Conservation (phyloP, 495 filamentous ascomycete species). For the Penicillium angulare region DNA sequence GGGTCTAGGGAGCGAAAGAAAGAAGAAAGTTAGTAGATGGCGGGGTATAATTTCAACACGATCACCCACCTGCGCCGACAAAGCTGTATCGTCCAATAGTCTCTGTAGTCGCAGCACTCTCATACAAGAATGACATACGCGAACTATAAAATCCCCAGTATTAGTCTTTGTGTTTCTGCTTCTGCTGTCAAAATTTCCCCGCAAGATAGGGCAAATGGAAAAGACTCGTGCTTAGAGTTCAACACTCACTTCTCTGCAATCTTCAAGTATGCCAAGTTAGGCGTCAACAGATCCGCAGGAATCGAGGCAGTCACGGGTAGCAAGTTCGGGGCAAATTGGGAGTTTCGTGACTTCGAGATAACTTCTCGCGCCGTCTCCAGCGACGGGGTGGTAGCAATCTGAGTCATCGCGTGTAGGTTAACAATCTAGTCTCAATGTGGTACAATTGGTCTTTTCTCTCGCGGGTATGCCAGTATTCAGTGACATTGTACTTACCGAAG, state of each 20-base stretch:
- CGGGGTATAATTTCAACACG: background rate
- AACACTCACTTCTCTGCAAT: slow-evolving; percentile 67
- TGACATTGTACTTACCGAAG: slow-evolving; percentile 27
- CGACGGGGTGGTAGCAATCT: slow-evolving; percentile 41
- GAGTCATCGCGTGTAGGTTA: slow-evolving; percentile 21
- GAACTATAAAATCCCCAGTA: slow-evolving; percentile 39
- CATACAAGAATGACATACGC: slow-evolving; percentile 73
- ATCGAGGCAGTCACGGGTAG: slow-evolving; percentile 85
- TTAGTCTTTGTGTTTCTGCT: slow-evolving; percentile 11
- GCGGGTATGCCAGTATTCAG: background rate
- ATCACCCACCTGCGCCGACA: slow-evolving; percentile 71
- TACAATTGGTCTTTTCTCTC: background rate
- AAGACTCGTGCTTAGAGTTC: too few relatives aligned
- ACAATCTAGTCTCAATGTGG: too few relatives aligned
- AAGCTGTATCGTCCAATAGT: slow-evolving; percentile 93
- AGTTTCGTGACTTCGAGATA: slow-evolving; percentile 47
- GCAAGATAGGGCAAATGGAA: too few relatives aligned
- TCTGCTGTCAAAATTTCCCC: slow-evolving; percentile 1
- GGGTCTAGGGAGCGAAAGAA: slow-evolving; percentile 54
- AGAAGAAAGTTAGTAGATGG: background rate
- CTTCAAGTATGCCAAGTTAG: slow-evolving; percentile 88
- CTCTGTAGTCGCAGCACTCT: slow-evolving; percentile 88
- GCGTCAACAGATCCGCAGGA: slow-evolving; percentile 87
- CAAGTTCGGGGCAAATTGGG: slow-evolving; percentile 68
- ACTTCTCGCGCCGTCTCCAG: slow-evolving; percentile 48